A percentile compares a stretch with the other conserved stretches of the same genome.
Evolutionary conservation across 805 yeast species (phyloP).

Genomic region (Lipomyces starkeyi): DNA sequence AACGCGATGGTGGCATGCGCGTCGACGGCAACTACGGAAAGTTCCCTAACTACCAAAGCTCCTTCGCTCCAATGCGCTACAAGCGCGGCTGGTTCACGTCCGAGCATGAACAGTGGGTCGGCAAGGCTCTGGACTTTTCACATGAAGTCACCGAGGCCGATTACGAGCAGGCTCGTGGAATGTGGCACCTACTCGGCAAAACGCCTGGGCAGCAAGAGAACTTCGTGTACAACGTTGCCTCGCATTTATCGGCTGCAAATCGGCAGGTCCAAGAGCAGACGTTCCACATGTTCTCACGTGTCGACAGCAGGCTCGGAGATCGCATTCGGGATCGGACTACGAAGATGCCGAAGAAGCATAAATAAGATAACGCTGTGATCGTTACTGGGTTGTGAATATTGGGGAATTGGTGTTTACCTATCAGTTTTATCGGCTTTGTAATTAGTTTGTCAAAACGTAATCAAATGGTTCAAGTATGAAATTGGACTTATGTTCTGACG

Average conservation of each 20-base stretch:
- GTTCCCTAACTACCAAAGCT: slow-evolving; percentile 54
- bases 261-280: slow-evolving; percentile 80
- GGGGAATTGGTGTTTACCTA: background rate
- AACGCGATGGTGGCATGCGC: slow-evolving; percentile 68
- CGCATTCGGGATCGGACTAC: slow-evolving; percentile 54
- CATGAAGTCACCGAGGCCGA: slow-evolving; percentile 62
- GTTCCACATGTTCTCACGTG: slow-evolving; percentile 74
- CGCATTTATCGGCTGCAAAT: slow-evolving; percentile 69
- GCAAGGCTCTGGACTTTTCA: slow-evolving; percentile 77
- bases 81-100: slow-evolving; percentile 44
- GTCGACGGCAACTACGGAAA: slow-evolving; percentile 56
- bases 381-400: background rate
- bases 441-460: background rate
- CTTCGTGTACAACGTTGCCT: slow-evolving; percentile 82
- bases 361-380: background rate
- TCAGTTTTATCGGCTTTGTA: background rate
- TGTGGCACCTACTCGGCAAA: slow-evolving; percentile 79
- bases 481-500: background rate
- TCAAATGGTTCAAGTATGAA: background rate
- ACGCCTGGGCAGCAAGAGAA: slow-evolving; percentile 83
- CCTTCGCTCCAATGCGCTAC: slow-evolving; percentile 40
- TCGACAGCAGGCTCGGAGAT: slow-evolving; percentile 69
- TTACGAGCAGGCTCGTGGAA: slow-evolving; percentile 74
- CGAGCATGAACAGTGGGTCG: slow-evolving; percentile 80
- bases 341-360: slow-evolving; percentile 14